Conservation (phyloP, 306 rosid species). For the Dalbergia cultrata region DNA sequence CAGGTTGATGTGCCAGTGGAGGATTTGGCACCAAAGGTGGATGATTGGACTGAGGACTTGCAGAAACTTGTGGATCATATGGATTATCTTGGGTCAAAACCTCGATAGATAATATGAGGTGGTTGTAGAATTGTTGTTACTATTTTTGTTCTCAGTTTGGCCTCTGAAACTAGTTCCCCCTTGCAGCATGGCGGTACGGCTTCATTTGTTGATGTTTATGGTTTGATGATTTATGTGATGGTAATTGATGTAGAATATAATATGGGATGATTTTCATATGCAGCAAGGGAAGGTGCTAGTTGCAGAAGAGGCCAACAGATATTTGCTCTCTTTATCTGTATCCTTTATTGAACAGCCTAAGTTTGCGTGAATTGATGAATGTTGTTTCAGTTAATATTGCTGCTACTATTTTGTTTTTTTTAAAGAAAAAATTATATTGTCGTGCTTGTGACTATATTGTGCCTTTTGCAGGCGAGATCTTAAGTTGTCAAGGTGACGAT, state of each 20-base stretch:
- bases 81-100: constrained; percentile 69
- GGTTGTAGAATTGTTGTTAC: neutral
- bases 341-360: constrained; percentile 50
- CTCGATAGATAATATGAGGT: neutral
- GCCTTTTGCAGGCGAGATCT: constrained; percentile 51
- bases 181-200: constrained; percentile 45
- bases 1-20: constrained; percentile 66
- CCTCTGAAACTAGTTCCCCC: constrained; percentile 43
- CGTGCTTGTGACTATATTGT: constrained; percentile 13
- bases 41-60: constrained; percentile 75
- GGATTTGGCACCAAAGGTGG: constrained; percentile 53
- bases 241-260: constrained; percentile 12
- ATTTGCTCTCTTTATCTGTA: constrained; percentile 51
- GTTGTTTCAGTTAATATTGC: neutral
- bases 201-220: constrained; percentile 6
- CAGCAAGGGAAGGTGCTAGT: constrained; percentile 60
- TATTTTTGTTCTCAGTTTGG: constrained; percentile 32
- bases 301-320: constrained; percentile 59
- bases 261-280: constrained; percentile 42
- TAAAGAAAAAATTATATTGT: neutral
- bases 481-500: neutral
- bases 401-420: neutral
- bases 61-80: constrained; percentile 77
- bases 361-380: constrained; percentile 1
- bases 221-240: constrained; percentile 9